Conservation (phyloP, 352 stramenopile genomes). For the Phytopythium montanum region DNA sequence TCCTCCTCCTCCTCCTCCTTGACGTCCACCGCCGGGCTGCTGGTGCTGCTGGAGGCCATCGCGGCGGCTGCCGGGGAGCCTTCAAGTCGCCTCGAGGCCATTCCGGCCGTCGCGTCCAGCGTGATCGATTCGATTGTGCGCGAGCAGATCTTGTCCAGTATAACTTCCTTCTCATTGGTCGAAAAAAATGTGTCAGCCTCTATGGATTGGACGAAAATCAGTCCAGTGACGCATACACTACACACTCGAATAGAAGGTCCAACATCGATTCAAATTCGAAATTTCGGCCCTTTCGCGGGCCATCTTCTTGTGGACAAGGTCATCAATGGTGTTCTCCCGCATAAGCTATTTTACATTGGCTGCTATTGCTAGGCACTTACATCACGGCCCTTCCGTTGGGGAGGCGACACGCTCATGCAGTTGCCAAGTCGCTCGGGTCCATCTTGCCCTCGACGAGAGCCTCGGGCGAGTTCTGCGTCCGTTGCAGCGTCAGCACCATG, state of each 20-base stretch:
- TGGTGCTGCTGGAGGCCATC: not conserved
- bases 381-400: conserved; percentile 5
- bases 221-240: no score
- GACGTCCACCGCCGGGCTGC: not conserved
- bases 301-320: not conserved
- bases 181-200: no score
- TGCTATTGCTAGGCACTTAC: not conserved
- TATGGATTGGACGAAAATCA: not conserved
- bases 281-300: not conserved
- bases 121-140: not conserved
- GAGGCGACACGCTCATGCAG: not conserved
- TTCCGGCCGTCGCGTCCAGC: not conserved
- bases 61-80: not conserved
- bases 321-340: not conserved
- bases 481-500: conserved; percentile 27
- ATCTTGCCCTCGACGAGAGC: conserved; percentile 1
- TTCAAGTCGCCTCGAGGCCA: not conserved
- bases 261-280: not conserved
- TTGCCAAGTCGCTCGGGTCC: not conserved
- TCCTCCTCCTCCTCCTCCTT: conserved; percentile 49
- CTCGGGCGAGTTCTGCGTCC: conserved; percentile 16
- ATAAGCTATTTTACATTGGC: not conserved
- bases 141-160: not conserved
- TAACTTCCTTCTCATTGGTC: no score
- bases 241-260: no score